phyloP scores from a whole-genome alignment of 192 early-diverging fungal genomes.

The Coemansia sp. region DNA sequence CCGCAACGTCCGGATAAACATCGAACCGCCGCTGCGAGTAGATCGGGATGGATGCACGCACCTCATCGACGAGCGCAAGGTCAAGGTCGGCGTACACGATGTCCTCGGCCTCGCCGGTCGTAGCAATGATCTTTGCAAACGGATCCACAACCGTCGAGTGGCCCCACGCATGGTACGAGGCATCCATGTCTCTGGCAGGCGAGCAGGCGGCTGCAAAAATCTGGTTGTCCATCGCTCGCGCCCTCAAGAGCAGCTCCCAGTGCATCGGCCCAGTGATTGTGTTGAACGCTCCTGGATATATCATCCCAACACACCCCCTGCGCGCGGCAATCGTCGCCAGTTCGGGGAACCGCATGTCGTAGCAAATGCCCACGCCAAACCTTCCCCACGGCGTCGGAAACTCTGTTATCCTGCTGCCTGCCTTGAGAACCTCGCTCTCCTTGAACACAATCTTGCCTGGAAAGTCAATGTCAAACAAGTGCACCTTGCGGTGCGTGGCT shows the following conservation, averaged over 20 bases:
- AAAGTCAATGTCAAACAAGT: constrained; percentile 96
- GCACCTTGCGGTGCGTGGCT: constrained; percentile 76
- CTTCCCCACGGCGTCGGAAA: constrained; percentile 80
- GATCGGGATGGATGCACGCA: constrained; percentile 74
- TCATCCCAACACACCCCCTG: constrained; percentile 84
- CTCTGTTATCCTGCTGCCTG: constrained; percentile 75
- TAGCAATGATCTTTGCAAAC: constrained; percentile 69
- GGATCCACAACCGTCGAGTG: constrained; percentile 91
- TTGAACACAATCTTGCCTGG: constrained; percentile 90
- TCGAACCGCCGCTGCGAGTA: constrained; percentile 84
- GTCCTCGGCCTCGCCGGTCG: constrained; percentile 69
- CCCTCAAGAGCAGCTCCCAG: constrained; percentile 87
- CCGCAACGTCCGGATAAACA: constrained; percentile 75
- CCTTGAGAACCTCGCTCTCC: constrained; percentile 78
- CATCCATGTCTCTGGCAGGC: constrained; percentile 77
- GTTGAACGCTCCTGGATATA: constrained; percentile 98
- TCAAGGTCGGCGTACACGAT: constrained; percentile 83
- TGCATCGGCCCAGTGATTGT: constrained; percentile 93
- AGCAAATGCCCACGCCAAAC: constrained; percentile 94
- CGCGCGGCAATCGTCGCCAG: constrained; percentile 91
- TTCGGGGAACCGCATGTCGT: constrained; percentile 97
- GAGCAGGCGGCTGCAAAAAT: constrained; percentile 95
- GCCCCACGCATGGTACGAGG: constrained; percentile 88
- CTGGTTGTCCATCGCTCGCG: constrained; percentile 89
- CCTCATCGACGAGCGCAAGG: constrained; percentile 58